phyloP scores from a whole-genome alignment of 1,284 basidiomycete genomes.

The Butyriboletus appendiculatus region DNA sequence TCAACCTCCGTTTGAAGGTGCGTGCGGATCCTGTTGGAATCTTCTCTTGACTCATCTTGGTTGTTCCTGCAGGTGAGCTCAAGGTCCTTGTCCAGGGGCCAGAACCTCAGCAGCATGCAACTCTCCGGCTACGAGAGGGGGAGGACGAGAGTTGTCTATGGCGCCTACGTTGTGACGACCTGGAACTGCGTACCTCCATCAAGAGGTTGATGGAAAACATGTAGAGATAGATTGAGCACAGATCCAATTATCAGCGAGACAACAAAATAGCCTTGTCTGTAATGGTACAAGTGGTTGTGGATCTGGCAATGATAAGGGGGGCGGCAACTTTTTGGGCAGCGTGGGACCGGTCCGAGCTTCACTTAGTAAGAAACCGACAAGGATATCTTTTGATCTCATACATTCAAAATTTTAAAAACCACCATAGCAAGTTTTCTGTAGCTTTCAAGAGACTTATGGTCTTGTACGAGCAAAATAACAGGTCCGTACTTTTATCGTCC shows the following conservation, averaged over 20 bases:
- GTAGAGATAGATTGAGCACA: slow-evolving; percentile 5
- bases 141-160: slow-evolving; percentile 75
- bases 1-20: slow-evolving; percentile 60
- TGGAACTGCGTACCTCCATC: slow-evolving; percentile 38
- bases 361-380: slow-evolving; percentile 14
- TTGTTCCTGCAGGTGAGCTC: slow-evolving; percentile 52
- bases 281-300: background rate
- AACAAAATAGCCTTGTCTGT: background rate
- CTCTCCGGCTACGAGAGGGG: slow-evolving; percentile 58
- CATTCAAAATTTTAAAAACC: background rate
- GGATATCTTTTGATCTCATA: slow-evolving; percentile 29
- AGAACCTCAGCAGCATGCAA: slow-evolving; percentile 31
- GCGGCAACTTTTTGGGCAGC: background rate
- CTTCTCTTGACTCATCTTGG: background rate
- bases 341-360: background rate
- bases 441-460: slow-evolving; percentile 47
- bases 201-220: slow-evolving; percentile 40
- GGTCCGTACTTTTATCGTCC: slow-evolving; percentile 18
- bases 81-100: slow-evolving; percentile 52
- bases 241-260: no score
- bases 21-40: slow-evolving; percentile 13
- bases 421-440: slow-evolving; percentile 14
- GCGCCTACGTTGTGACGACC: slow-evolving; percentile 60
- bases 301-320: no score
- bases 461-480: slow-evolving; percentile 37